Evolutionary conservation across 2,329 filamentous ascomycete species (phyloP), one percentile per base, ranked within the genome.

Genomic region (Aspergillus novoparasiticus): DNA sequence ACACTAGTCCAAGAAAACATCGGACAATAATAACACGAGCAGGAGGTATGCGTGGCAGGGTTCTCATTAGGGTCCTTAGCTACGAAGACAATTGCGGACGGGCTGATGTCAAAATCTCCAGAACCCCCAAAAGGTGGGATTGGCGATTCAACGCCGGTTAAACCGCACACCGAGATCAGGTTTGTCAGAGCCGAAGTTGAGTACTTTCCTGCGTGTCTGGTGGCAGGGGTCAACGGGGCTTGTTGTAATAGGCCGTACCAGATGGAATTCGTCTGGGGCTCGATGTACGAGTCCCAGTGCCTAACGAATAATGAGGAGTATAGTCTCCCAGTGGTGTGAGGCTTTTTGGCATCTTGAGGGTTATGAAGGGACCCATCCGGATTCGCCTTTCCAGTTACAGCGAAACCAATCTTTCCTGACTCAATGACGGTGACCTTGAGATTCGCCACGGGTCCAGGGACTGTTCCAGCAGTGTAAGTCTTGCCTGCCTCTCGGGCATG

Each of bases 221-320:
- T 76, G 10, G 73, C 73, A 4, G 79, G 75, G 12, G 76, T 72
- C 32, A 79, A 66, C 16, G 79, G 73, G 21, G 76, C 71, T 61
- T 75, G 78, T 65, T 80, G 75, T 19, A 86, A 73, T 43, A 83
- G 71, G 28, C 80, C 83, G 68, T 80, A 82, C 71, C 79, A 85
- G 51, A 86, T 80, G 0, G 82, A 71, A 65, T 83, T 83, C 59
- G 77, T 79, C 69, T 85, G 78, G n/a, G 80, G 79, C 26, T 79
- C 78, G 16, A 83, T 72, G 66, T 82, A 85, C 6, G 78, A 72
- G 66, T 85, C 84, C 84, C 84, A 85, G 66, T 85, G 83, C 41
- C 84, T 76, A 14, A 85, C 83, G 68, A 82, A 85, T 21, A 84
- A 75, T 10, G 78, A 81, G 23, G 82, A 82, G 68, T 85, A 86